These are phyloP conservation scores for Lipomyces yamadae DNA, from an alignment of 805 yeast genomes.

Conservation along the genomic window DNA sequence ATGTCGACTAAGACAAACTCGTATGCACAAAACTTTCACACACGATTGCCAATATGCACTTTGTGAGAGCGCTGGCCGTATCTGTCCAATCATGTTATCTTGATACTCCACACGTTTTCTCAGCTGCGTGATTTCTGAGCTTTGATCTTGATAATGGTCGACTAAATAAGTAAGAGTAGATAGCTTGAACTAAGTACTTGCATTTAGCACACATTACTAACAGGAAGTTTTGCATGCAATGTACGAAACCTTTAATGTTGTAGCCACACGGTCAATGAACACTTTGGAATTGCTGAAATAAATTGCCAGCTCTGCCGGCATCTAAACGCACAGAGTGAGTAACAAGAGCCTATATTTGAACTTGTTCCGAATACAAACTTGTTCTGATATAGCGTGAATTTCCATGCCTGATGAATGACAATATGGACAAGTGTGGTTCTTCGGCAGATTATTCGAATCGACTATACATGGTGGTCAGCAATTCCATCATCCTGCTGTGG, in stretches of 20 bases:
- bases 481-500: background rate
- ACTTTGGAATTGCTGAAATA: conserved; percentile 22
- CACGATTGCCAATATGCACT: conserved; percentile 10
- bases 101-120: conserved; percentile 6
- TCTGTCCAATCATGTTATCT: conserved; percentile 1
- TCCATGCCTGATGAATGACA: conserved; percentile 11
- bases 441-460: conserved; percentile 17
- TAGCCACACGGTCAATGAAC: conserved; percentile 12
- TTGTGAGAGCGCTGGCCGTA: conserved; percentile 5
- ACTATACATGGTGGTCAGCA: conserved; percentile 11
- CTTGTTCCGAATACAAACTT: background rate
- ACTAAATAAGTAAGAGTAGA: conserved; percentile 17
- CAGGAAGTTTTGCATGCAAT: background rate
- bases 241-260: conserved; percentile 17
- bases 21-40: background rate
- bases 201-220: background rate
- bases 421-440: conserved; percentile 25
- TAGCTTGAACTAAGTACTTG: conserved; percentile 16
- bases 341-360: background rate
- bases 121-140: conserved; percentile 8
- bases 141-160: conserved; percentile 15
- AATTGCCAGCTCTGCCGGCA: conserved; percentile 25
- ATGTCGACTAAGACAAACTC: background rate
- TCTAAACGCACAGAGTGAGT: background rate
- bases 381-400: conserved; percentile 15